Conservation (phyloP, 208 protist species). For the Acanthamoeba triangularis region DNA sequence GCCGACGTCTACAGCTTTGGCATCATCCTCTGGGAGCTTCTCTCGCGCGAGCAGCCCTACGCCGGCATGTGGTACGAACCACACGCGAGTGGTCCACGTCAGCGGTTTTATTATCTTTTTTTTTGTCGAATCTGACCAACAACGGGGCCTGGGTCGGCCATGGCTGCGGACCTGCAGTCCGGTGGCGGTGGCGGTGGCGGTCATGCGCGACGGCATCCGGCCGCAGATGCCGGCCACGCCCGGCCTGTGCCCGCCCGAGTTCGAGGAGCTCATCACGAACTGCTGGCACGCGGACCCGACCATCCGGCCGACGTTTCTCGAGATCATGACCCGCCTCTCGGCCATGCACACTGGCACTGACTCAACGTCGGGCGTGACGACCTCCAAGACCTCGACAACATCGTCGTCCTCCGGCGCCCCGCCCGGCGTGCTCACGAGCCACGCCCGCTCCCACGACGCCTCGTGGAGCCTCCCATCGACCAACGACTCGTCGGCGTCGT, state of each 20-base stretch:
- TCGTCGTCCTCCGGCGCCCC: background rate
- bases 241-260: background rate
- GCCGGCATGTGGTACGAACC: background rate
- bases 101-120: background rate
- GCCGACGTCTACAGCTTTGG: slow-evolving; percentile 26
- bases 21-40: slow-evolving; percentile 49
- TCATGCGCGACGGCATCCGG: background rate
- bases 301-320: background rate
- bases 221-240: background rate
- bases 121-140: background rate
- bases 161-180: background rate
- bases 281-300: background rate
- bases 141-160: background rate
- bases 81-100: background rate
- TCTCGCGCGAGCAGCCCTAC: background rate
- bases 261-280: background rate
- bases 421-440: no score
- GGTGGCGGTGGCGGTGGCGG: slow-evolving; percentile 6
- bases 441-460: no score
- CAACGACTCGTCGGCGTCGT: no score
- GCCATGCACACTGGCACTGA: background rate
- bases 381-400: background rate
- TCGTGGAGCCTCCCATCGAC: no score
- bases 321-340: background rate
- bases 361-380: background rate